Conservation (phyloP, 257 asterid species). For the Verbascum thapsus region DNA sequence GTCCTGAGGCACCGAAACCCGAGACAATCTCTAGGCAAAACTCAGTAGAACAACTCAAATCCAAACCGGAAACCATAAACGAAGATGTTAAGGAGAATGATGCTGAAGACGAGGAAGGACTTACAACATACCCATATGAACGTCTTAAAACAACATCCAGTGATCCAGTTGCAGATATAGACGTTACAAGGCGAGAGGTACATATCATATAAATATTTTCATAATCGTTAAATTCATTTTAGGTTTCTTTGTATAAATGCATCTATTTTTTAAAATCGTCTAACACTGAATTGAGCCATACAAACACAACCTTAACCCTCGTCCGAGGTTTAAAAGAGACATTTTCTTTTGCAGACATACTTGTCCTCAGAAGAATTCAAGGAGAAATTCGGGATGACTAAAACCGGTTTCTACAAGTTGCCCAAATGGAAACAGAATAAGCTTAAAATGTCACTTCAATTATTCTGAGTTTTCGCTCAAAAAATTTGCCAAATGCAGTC, state of each 20-base stretch:
- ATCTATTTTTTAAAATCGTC: too few relatives aligned
- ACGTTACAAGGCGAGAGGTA: constrained; percentile 95
- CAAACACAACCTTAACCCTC: too few relatives aligned
- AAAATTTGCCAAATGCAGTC: too few relatives aligned
- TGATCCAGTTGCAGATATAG: constrained; percentile 80
- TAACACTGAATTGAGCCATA: too few relatives aligned
- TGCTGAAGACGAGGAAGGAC: constrained; percentile 90
- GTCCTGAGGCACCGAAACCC: constrained; percentile 49
- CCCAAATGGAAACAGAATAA: constrained; percentile 99
- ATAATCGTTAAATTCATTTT: too few relatives aligned
- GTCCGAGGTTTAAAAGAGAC: too few relatives aligned
- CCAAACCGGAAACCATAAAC: constrained; percentile 78
- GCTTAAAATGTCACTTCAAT: constrained; percentile 85
- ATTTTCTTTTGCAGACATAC: constrained; percentile 57
- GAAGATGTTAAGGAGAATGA: constrained; percentile 89
- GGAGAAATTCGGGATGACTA: constrained; percentile 77
- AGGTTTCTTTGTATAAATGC: too few relatives aligned
- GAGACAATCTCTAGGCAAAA: constrained; percentile 60
- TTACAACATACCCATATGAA: constrained; percentile 67
- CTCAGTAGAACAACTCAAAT: constrained; percentile 60
- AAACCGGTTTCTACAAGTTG: constrained; percentile 75
- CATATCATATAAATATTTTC: background rate
- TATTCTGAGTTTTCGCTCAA: constrained; percentile 67
- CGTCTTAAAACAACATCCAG: constrained; percentile 68
- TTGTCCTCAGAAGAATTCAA: constrained; percentile 80